Base-by-base conservation (phyloP, 352 stramenopile species). In the Pythium volutum region DNA sequence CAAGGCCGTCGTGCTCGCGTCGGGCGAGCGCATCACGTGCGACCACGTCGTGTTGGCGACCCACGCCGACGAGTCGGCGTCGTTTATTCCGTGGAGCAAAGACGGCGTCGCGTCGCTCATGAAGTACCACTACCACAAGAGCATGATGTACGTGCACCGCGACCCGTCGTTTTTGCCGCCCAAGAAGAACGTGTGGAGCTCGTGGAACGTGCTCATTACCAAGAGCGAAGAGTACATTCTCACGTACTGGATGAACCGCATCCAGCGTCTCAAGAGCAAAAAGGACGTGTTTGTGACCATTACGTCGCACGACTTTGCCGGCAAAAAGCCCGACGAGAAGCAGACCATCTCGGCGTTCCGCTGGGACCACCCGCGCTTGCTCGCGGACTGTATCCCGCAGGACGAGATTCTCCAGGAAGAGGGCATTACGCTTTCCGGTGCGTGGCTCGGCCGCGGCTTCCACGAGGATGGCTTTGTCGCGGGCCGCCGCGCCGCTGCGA, bases 171-270 rank as follows among this genome's bases (percentile, higher is more conserved):
- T 94, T 70, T 59, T 94, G 54, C 79, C 83, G 47, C 73, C 73
- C 10, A 81, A 83, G 51, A 84, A 88, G 67, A 90, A 87, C 62
- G 75, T 88, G 42, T 94, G 85, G 85, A 88, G 76, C 70, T 82
- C 67, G 55, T 95, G 85, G 85, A 95, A 95, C 65, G 85, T 95
- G 55, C 75, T 87, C 61, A 95, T 95, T 67, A 91, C 82, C 34
- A 70, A 86, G 51, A 74, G 87, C 64, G 84, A 95, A 29, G 71
- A 91, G 76, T 95, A 95, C 74, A 76, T 95, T 38, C 51, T 95
- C 23, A 95, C 85, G 51, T 95, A 95, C 77, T 95, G 85, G 85
- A 95, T 95, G 80, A 93, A 95, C 73, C 83, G 85, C 56, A 93
- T 95, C 62, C 85, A 95, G 71, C 79, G 81, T 56, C 75, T 95